Percentiles rank a stretch among this genome's conserved stretches.
Evolutionary conservation across 768 basidiomycete species (phyloP).

Genomic region (Trametes cingulata): DNA sequence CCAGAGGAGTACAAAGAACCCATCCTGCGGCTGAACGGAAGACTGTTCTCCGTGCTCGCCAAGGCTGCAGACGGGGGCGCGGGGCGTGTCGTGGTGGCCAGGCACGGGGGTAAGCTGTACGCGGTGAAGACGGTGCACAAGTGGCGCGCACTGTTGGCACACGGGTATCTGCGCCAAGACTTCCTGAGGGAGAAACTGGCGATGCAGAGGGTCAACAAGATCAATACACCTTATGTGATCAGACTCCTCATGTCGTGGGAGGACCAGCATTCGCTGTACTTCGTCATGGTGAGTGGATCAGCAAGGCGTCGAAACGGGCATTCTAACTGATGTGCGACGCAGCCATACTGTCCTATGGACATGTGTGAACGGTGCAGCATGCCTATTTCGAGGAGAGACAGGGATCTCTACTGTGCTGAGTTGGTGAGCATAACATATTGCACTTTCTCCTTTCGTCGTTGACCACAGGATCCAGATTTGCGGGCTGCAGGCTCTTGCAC

Average conservation of each 20-base stretch:
- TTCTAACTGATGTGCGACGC: background rate
- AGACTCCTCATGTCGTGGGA: conserved; percentile 3
- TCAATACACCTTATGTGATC: background rate
- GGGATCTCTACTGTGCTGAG: conserved; percentile 14
- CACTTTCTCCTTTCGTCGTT: background rate
- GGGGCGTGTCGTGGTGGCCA: background rate
- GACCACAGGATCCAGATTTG: conserved; percentile 16
- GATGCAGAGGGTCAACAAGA: conserved; percentile 1
- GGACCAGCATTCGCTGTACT: background rate
- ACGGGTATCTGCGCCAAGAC: background rate
- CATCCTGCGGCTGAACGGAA: background rate
- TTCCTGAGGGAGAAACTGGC: background rate
- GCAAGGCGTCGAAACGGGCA: background rate
- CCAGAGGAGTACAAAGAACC: background rate
- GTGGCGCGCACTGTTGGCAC: background rate
- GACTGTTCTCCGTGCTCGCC: background rate
- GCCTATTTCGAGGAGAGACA: background rate
- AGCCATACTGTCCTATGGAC: conserved; percentile 5
- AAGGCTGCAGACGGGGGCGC: background rate
- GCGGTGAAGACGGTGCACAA: conserved; percentile 11
- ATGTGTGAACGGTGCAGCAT: background rate
- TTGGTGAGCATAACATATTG: conserved; percentile 7
- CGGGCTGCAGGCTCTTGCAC: conserved; percentile 38
- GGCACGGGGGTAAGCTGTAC: background rate
- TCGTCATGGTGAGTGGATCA: conserved; percentile 11